Evolutionary conservation across 2,329 filamentous ascomycete species (phyloP).

Genomic region (Cladophialophora psammophila): DNA sequence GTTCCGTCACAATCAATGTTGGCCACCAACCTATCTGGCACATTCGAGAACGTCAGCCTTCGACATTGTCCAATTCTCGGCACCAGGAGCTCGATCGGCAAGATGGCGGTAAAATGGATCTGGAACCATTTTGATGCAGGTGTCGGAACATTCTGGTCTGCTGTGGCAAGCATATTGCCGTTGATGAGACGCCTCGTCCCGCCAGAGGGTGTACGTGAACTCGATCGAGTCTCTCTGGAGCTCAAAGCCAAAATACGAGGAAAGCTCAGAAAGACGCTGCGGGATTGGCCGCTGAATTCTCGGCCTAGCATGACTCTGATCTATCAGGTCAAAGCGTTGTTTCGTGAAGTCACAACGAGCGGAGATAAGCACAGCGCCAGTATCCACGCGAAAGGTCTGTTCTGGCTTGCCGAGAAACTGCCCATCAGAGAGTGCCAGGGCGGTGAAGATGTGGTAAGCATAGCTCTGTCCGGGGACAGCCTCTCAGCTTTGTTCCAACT

Average conservation of each 20-base stretch:
- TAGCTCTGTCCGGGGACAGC: slow-evolving; percentile 9
- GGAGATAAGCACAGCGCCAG: slow-evolving; percentile 8
- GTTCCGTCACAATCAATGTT: slow-evolving; percentile 7
- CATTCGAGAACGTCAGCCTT: neutral
- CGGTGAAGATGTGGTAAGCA: neutral
- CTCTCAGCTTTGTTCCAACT: slow-evolving; percentile 16
- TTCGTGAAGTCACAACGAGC: slow-evolving; percentile 9
- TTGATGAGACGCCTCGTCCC: neutral
- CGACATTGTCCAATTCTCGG: neutral
- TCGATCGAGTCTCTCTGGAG: neutral
- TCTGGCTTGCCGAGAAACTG: slow-evolving; percentile 6
- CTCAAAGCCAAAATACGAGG: slow-evolving; percentile 9
- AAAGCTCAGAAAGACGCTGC: neutral
- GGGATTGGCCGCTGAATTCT: neutral
- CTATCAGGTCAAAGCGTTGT: slow-evolving; percentile 19
- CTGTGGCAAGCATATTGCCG: slow-evolving; percentile 13
- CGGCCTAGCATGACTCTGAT: slow-evolving; percentile 7
- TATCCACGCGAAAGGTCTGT: slow-evolving; percentile 7
- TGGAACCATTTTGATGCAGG: slow-evolving; percentile 10
- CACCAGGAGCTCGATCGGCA: neutral
- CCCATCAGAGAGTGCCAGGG: slow-evolving; percentile 5
- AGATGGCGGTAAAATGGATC: neutral
- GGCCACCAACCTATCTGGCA: slow-evolving; percentile 3
- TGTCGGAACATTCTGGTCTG: slow-evolving; percentile 13
- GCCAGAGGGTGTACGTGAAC: slow-evolving; percentile 1